A percentile compares a stretch with the other conserved stretches of the same genome.
phyloP scores from a whole-genome alignment of 2,329 filamentous ascomycete genomes.

The Venturia pyrina region DNA sequence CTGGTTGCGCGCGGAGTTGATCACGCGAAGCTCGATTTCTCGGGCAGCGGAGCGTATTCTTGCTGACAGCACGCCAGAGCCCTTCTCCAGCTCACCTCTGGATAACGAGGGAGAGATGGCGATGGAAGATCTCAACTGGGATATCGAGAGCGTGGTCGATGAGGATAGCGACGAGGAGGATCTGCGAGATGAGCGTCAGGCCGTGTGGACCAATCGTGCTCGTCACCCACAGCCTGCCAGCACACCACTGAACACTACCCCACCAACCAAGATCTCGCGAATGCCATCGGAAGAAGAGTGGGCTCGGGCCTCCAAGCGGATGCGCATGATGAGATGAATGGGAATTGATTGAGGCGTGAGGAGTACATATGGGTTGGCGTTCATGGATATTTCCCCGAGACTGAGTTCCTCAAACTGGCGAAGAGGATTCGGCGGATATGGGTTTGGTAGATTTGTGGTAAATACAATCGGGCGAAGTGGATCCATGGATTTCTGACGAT shows the following conservation, averaged over 20 bases:
- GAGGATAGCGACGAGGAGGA: background rate
- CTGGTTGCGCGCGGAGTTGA: background rate
- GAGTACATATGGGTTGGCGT: background rate
- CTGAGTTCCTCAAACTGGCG: background rate
- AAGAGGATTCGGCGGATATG: background rate
- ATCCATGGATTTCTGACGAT: background rate
- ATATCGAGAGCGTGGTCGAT: background rate
- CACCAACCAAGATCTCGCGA: background rate
- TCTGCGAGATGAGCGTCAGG: background rate
- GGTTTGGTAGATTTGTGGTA: background rate
- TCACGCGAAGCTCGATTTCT: background rate
- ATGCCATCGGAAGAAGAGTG: background rate
- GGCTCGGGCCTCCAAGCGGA: background rate
- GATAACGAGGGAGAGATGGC: background rate
- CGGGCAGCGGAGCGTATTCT: background rate
- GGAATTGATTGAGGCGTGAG: background rate
- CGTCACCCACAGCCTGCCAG: background rate
- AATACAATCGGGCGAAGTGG: background rate
- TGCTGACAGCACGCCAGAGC: background rate
- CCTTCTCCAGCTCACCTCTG: background rate
- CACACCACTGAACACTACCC: background rate
- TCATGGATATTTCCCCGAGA: background rate
- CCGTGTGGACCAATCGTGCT: background rate
- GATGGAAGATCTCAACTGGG: background rate
- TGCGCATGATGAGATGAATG: slow-evolving; percentile 4